Percentiles rank a stretch among this genome's conserved stretches.
Evolutionary conservation across 176 grass and related monocot species (phyloP).

Genomic region (Triticum dicoccoides): DNA sequence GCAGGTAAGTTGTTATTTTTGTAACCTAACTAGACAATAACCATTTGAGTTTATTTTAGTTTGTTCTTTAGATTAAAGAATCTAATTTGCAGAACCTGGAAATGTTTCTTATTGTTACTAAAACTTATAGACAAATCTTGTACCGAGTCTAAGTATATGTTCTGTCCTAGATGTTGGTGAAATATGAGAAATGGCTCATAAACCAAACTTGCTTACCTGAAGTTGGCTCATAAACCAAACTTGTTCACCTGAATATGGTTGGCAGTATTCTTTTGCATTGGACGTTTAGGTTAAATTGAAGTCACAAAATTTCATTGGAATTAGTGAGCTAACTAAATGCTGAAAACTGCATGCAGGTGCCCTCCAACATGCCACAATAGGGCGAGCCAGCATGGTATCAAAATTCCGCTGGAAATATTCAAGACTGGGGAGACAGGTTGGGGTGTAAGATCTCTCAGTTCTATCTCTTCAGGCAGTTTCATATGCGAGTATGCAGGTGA

Average conservation of each 20-base stretch:
- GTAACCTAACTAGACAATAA: slow-evolving; percentile 27
- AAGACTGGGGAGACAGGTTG: slow-evolving; percentile 56
- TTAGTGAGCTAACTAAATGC: slow-evolving; percentile 31
- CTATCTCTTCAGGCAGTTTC: slow-evolving; percentile 72
- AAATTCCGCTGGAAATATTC: slow-evolving; percentile 72
- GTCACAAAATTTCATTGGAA: slow-evolving; percentile 11
- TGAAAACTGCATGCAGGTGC: slow-evolving; percentile 47
- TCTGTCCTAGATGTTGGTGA: background rate
- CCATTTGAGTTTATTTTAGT: slow-evolving; percentile 29
- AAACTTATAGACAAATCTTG: background rate
- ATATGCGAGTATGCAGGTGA: slow-evolving; percentile 75
- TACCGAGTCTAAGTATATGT: background rate
- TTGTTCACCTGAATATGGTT: background rate
- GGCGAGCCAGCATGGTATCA: slow-evolving; percentile 68
- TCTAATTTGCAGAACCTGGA: background rate
- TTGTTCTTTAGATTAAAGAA: background rate
- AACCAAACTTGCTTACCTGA: background rate
- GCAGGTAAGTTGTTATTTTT: slow-evolving; percentile 34
- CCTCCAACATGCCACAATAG: slow-evolving; percentile 69
- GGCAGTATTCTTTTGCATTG: background rate
- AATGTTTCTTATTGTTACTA: background rate
- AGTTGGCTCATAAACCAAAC: background rate
- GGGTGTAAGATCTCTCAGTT: slow-evolving; percentile 73
- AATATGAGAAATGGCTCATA: background rate
- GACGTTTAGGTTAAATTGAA: background rate